Evolutionary conservation across 2,329 filamentous ascomycete species (phyloP), one percentile per base, ranked within the genome.

Genomic region (Talaromyces sp.): DNA sequence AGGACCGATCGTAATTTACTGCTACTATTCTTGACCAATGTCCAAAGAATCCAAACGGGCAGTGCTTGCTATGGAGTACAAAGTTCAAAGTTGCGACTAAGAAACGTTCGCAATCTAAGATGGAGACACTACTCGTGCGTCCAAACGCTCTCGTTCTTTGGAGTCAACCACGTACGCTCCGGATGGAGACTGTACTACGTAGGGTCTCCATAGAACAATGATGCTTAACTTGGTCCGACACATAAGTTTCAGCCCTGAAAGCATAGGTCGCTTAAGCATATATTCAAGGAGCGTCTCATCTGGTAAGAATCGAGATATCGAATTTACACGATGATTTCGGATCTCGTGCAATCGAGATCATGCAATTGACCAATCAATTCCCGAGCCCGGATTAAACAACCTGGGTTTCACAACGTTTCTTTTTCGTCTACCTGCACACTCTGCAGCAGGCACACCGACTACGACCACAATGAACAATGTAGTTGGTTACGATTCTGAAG

Each of bases 361-460:
- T 37, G 52, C n/a, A 39, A 56, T 39, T 22, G 33, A 19, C 33
- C 52, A 56, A 56, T 56, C 52, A 39, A 10, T 13, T 56, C 5
- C 13, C 27, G 4, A 13, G 50, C 8, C 45, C 19, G 11, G 47
- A 16, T 37, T 14, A 24, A 56, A 56, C 33, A 39, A 33, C 33
- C 22, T 22, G 47, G 8, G 8, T 50, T 16, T 54, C 27, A 19
- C 31, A 22, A 19, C 50, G n/a, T 39, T 56, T 39, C 33, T 56
- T 56, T 56, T 56, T 56, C 31, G 6, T 22, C 22, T 37, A 39
- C 37, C 31, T 56, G 52, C 52, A 39, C 9, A 22, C 52, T 24
- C 33, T 39, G 33, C 52, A 56, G 31, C 19, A 31, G 56, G 37
- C 56, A 59, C 56, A 59, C 56, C 56, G 56, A 59, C 56, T 45